These are phyloP conservation scores for Microcyclospora tardicrescens DNA, from an alignment of 2,329 filamentous ascomycete genomes.

Conservation along the genomic window DNA sequence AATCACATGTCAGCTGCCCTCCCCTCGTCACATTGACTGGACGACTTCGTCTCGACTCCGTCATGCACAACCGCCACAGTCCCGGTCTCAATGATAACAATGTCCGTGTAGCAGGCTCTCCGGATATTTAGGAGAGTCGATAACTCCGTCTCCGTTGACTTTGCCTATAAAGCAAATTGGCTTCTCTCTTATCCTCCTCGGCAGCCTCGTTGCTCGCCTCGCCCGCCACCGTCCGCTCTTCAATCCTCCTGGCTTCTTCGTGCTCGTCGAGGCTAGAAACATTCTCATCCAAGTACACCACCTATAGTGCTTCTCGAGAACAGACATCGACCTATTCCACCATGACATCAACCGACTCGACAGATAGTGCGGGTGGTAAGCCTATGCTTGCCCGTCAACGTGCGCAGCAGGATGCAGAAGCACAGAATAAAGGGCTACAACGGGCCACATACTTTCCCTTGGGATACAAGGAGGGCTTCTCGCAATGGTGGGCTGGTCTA, in stretches of 20 bases:
- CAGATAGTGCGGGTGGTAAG: constrained; percentile 11
- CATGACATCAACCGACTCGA: constrained; percentile 19
- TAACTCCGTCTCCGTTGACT: not conserved
- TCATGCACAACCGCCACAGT: too few relatives aligned
- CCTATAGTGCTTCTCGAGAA: not conserved
- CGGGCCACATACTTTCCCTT: constrained; percentile 52
- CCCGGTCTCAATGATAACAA: too few relatives aligned
- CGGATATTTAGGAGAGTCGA: too few relatives aligned
- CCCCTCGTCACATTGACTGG: too few relatives aligned
- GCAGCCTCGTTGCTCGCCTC: constrained; percentile 3
- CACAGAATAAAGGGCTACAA: constrained; percentile 4
- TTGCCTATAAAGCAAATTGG: not conserved
- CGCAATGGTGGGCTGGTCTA: constrained; percentile 88
- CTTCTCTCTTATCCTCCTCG: constrained; percentile 1
- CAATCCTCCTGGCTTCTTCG: constrained; percentile 4
- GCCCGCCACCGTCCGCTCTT: constrained; percentile 3
- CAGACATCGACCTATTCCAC: constrained; percentile 10
- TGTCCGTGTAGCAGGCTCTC: too few relatives aligned
- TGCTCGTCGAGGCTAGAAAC: not conserved
- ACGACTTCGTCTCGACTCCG: too few relatives aligned
- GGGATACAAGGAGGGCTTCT: constrained; percentile 80
- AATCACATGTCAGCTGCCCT: too few relatives aligned
- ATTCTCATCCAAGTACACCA: not conserved
- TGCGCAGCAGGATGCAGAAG: constrained; percentile 14
- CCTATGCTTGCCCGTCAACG: constrained; percentile 25